Base-by-base conservation (phyloP, 2,329 filamentous ascomycete genomes). In the Sclerotinia glacialis region DNA sequence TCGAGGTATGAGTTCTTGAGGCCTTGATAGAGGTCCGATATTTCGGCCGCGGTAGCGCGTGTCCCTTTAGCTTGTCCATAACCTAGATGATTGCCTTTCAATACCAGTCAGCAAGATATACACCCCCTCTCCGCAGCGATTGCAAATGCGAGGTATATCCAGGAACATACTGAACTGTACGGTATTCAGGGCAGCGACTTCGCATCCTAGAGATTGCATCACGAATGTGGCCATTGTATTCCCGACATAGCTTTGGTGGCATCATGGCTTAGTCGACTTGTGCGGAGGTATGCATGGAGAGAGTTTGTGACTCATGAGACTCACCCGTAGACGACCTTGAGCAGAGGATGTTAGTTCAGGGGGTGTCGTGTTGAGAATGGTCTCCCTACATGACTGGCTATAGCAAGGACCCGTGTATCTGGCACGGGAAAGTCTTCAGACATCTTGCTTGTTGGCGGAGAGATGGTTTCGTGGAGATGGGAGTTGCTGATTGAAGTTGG, bases 151-250 rank as follows among this genome's bases (percentile, higher is more conserved):
- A 26, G 8, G 8, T 21, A 23, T 37, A 12, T 54, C 42, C 31
- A 52, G 16, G 61, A 28, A 80, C 89, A 78, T 82, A 97, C 94
- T 98, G 81, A 97, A 99, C 74, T 99, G 91, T 8, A 99, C 95
- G 0, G 95, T 99, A 77, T 99, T 97, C 74, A 99, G 84, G 2
- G 93, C 92, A 11, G 93, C 90, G 8, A 97, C 94, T 74, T 99
- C 94, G 76, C 93, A 97, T 58, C 95, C 95, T 61, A 99, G 81
- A 0, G 91, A 90, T 78, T 99, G 94, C 84, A 99, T 89, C 71
- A 93, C 92, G 76, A 97, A 96, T 1, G 93, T 93, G 52, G 93
- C 93, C 83, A 99, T 97, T 75, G 94, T 97, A 78, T 99, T 99
- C 62, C 95, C 95, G 72, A 99, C 95, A 84, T 97, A 94, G 77